Percentiles rank a stretch among this genome's conserved stretches.
phyloP scores from a whole-genome alignment of 208 protist genomes.

The Novymonas esmeraldas region DNA sequence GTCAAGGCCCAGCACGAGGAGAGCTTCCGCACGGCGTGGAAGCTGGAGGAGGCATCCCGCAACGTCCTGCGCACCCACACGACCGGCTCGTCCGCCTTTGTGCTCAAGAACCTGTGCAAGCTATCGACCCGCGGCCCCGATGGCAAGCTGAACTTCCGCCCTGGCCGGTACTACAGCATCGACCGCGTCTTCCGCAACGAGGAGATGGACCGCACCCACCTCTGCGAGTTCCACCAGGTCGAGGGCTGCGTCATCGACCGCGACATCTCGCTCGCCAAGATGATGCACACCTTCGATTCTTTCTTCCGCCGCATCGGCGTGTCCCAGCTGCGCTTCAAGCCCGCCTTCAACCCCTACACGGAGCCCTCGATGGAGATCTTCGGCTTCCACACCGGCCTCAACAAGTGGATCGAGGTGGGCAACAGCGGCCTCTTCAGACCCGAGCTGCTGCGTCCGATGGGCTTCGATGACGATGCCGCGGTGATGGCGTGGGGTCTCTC shows the following conservation, averaged over 20 bases:
- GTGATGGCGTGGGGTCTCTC: conserved; percentile 99
- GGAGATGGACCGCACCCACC: conserved; percentile 99
- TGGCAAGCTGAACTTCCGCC: conserved; percentile 90
- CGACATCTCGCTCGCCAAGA: conserved; percentile 97
- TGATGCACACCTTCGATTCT: conserved; percentile 98
- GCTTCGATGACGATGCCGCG: conserved; percentile 96
- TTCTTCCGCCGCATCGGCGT: conserved; percentile 99
- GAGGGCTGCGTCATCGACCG: conserved; percentile 99
- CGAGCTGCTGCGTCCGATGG: conserved; percentile 99
- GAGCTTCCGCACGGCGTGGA: conserved; percentile 95
- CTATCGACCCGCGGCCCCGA: conserved; percentile 43
- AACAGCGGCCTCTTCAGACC: conserved; percentile 99
- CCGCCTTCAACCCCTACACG: conserved; percentile 99
- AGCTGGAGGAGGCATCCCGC: conserved; percentile 93
- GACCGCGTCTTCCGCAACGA: conserved; percentile 99
- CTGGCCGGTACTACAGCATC: conserved; percentile 99
- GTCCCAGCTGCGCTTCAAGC: conserved; percentile 98
- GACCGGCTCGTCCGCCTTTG: conserved; percentile 98
- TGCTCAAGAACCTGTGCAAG: conserved; percentile 96
- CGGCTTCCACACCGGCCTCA: conserved; percentile 95
- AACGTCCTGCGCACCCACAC: conserved; percentile 99
- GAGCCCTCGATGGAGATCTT: conserved; percentile 99
- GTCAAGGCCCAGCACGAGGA: conserved; percentile 96
- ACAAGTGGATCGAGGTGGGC: conserved; percentile 98
- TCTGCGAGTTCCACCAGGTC: conserved; percentile 99